Evolutionary conservation across 1,284 basidiomycete species (phyloP).

Genomic region (Ganoderma lingzhi): DNA sequence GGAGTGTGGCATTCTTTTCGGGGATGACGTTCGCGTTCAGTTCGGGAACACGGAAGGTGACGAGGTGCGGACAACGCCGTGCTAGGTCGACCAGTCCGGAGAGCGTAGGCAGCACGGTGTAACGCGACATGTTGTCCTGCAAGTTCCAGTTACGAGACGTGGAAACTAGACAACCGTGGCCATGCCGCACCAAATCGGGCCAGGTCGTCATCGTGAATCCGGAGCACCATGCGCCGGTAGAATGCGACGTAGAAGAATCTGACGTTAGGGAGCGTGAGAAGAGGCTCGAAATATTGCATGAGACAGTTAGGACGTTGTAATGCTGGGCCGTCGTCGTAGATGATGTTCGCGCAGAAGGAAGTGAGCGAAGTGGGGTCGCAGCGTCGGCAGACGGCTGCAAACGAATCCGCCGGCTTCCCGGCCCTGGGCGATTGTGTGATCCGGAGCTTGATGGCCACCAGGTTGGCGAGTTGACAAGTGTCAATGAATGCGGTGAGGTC

Average conservation of each 20-base stretch:
- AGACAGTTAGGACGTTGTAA: neutral
- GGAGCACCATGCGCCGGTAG: neutral
- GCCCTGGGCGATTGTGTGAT: neutral
- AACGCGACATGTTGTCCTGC: neutral
- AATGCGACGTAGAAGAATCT: neutral
- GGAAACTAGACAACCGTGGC: neutral
- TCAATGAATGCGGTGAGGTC: neutral
- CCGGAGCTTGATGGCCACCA: neutral
- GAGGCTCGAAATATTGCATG: neutral
- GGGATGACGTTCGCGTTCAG: neutral
- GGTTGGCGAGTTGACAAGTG: neutral
- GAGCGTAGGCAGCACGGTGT: neutral
- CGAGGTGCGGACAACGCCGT: neutral
- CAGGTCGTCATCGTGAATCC: neutral
- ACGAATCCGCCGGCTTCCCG: neutral
- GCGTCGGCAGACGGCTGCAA: neutral
- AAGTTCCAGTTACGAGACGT: neutral
- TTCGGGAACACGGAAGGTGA: neutral
- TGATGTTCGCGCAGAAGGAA: neutral
- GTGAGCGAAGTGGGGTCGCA: neutral
- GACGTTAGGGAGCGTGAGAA: neutral
- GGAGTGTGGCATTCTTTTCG: neutral
- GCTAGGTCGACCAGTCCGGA: neutral
- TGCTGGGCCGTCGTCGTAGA: neutral
- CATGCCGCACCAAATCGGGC: neutral